A percentile compares a stretch with the other conserved stretches of the same genome.
Evolutionary conservation across 2,329 filamentous ascomycete species (phyloP).

Genomic region (Epichloe coenophiala): DNA sequence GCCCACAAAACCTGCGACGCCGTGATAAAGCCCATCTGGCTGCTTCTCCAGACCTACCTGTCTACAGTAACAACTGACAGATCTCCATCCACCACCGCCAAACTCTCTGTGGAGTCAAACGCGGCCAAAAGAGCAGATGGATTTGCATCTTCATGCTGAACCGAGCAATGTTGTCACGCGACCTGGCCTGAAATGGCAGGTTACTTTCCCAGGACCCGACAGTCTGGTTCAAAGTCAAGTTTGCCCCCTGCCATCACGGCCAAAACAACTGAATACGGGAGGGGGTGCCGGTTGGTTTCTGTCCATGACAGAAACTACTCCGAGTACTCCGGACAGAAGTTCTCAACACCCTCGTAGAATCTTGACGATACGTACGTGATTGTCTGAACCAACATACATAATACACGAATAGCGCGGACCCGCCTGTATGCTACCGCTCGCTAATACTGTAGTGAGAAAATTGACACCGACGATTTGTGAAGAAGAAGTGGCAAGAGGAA

Average conservation of each 20-base stretch:
- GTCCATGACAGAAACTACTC: background rate
- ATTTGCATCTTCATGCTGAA: background rate
- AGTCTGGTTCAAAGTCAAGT: conserved; percentile 5
- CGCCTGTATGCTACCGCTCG: background rate
- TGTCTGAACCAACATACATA: background rate
- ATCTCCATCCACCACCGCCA: no score
- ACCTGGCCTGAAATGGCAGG: conserved; percentile 3
- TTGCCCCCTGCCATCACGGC: background rate
- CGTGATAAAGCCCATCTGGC: no score
- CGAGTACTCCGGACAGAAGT: background rate
- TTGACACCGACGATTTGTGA: no score
- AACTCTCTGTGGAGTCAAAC: background rate
- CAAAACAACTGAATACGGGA: background rate
- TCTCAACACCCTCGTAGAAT: background rate
- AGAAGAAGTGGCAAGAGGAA: background rate
- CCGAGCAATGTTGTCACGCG: background rate
- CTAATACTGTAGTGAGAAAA: no score
- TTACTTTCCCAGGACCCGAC: conserved; percentile 4
- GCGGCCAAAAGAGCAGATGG: background rate
- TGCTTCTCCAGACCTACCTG: no score
- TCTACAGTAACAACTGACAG: no score
- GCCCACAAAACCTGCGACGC: no score
- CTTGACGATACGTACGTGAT: background rate
- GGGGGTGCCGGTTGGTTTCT: background rate
- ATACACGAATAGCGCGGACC: background rate